These are phyloP conservation scores for Calonectria pteridis DNA, from an alignment of 2,329 filamentous ascomycete species.

Conservation along the genomic window DNA sequence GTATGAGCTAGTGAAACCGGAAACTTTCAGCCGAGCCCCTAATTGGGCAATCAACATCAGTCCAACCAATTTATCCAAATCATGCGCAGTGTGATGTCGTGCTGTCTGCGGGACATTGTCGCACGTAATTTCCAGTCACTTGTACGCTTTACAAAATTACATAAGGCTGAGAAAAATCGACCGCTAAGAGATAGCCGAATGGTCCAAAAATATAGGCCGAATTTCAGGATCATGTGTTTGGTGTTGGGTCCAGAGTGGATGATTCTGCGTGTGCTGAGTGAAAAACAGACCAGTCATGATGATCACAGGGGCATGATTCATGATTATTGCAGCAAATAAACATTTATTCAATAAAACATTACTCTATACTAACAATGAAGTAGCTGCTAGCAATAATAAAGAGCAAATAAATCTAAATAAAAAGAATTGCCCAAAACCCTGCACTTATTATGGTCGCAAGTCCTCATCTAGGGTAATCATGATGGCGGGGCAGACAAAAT, in stretches of 20 bases:
- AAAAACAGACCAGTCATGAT: constrained; percentile 56
- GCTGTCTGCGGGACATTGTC: constrained; percentile 2
- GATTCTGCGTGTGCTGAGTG: too few relatives aligned
- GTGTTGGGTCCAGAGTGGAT: too few relatives aligned
- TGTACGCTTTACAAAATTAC: constrained; percentile 22
- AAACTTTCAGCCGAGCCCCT: background rate
- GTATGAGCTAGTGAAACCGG: background rate
- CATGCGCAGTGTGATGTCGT: background rate
- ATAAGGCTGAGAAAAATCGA: too few relatives aligned
- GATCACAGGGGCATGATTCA: constrained; percentile 55
- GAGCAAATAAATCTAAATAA: background rate
- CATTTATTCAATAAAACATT: background rate
- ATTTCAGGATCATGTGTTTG: constrained; percentile 21
- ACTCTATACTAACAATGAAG: background rate
- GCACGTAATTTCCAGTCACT: background rate
- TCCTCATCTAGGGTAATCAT: constrained; percentile 11
- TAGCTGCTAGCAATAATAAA: background rate
- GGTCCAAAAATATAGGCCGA: constrained; percentile 30
- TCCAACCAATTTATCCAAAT: background rate
- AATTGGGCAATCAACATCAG: background rate
- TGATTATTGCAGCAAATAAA: background rate
- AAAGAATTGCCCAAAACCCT: too few relatives aligned
- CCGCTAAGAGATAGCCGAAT: too few relatives aligned
- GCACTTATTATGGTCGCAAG: background rate
- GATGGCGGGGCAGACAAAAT: background rate